phyloP scores from a whole-genome alignment of 352 stramenopile species.

The Phytophthora sp. region DNA sequence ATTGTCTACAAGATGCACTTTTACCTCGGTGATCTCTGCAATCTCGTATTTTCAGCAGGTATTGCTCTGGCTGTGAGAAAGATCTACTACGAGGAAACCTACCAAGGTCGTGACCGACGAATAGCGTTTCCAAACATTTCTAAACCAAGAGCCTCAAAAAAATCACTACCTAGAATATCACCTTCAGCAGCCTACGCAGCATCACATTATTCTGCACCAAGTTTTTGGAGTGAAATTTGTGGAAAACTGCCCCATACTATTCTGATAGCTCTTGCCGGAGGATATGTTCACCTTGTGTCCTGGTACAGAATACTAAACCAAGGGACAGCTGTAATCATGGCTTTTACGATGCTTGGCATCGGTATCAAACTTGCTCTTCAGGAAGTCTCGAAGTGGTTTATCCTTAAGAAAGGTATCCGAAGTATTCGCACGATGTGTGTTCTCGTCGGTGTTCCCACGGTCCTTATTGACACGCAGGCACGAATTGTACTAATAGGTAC shows the following conservation, averaged over 20 bases:
- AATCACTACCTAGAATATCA: not conserved
- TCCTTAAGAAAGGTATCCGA: not conserved
- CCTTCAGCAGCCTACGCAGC: not conserved
- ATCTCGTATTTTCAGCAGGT: not conserved
- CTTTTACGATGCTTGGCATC: not conserved
- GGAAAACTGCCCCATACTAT: not conserved
- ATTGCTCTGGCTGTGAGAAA: not conserved
- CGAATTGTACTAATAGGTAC: not conserved
- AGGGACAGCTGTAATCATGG: not conserved
- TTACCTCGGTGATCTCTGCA: not conserved
- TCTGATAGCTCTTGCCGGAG: not conserved
- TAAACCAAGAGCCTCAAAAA: not conserved
- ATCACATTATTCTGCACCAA: not conserved
- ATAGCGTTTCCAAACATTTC: not conserved
- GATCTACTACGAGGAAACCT: not conserved
- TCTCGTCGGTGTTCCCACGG: not conserved
- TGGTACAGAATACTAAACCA: not conserved
- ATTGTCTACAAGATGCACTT: not conserved
- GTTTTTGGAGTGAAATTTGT: not conserved
- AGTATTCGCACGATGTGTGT: constrained; percentile 24
- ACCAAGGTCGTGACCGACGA: not conserved
- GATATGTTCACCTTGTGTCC: not conserved
- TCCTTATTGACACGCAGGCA: not conserved
- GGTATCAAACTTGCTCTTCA: not conserved
- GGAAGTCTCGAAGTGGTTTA: not conserved